phyloP scores from a whole-genome alignment of 805 yeast genomes.

The Komagataella mondaviorum region DNA sequence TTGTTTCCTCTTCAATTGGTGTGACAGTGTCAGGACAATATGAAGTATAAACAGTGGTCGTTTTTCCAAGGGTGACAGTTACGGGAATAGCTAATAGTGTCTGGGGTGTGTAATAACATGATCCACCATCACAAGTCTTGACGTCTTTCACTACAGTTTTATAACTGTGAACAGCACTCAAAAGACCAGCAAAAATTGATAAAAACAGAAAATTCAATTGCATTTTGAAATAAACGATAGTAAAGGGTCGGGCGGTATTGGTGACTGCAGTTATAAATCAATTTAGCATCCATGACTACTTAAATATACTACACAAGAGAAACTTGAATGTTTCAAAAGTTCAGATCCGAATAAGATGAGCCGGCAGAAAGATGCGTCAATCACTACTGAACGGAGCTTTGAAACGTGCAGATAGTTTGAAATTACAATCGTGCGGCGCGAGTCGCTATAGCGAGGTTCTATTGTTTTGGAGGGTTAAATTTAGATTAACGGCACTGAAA shows the following conservation, averaged over 20 bases:
- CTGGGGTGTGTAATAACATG: neutral
- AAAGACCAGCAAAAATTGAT: neutral
- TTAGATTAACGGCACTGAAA: neutral
- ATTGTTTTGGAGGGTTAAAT: neutral
- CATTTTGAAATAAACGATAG: neutral
- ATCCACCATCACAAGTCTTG: neutral
- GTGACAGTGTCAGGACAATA: neutral
- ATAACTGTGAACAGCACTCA: neutral
- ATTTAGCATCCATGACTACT: neutral
- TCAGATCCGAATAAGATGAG: neutral
- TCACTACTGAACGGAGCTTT: neutral
- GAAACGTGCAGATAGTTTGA: neutral
- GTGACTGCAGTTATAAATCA: neutral
- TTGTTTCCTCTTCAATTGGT: neutral
- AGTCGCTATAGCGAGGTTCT: neutral
- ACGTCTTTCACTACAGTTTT: neutral
- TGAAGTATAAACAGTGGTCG: neutral
- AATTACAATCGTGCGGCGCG: neutral
- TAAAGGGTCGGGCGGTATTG: neutral
- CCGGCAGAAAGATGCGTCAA: neutral
- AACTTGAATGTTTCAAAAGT: neutral
- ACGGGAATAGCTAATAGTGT: neutral
- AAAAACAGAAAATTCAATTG: neutral
- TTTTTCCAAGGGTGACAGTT: neutral
- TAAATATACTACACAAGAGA: neutral